Conservation (phyloP, 768 basidiomycete species). For the Chalciporus sphaerocephalus region DNA sequence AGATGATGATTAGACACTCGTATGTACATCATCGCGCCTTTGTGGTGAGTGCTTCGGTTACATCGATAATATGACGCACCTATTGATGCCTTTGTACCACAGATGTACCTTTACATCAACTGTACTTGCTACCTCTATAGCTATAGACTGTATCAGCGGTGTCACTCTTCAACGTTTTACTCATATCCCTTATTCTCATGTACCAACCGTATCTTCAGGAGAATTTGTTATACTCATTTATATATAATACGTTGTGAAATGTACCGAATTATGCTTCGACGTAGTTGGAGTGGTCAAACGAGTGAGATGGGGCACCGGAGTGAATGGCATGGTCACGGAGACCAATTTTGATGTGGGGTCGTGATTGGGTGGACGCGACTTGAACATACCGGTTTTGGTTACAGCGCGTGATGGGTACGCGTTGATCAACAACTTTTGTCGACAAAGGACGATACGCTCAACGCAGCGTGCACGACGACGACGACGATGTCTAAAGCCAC, state of each 20-base stretch:
- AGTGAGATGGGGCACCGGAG: too few species aligned
- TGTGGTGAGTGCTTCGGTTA: constrained; percentile 4
- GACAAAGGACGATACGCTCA: constrained; percentile 2
- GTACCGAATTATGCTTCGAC: constrained; percentile 14
- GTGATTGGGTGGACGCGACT: background rate
- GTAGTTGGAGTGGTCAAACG: too few species aligned
- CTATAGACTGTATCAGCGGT: constrained; percentile 10
- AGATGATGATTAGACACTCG: constrained; percentile 20
- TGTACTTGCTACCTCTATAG: constrained; percentile 1
- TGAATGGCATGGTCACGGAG: too few species aligned
- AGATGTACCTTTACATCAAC: constrained; percentile 6
- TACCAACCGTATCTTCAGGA: constrained; percentile 5
- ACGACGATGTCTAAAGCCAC: constrained; percentile 11
- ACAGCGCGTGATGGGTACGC: constrained; percentile 8
- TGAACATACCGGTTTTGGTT: constrained; percentile 12
- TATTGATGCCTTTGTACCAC: background rate
- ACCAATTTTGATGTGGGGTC: too few species aligned
- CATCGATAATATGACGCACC: background rate
- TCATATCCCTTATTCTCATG: constrained; percentile 9
- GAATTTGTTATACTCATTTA: constrained; percentile 11
- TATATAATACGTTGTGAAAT: constrained; percentile 6
- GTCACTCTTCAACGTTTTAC: too few species aligned
- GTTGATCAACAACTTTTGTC: constrained; percentile 13
- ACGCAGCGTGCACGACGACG: constrained; percentile 5
- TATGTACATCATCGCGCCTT: background rate